These are phyloP conservation scores for Candida easanensis DNA, from an alignment of 805 yeast species.

Conservation along the genomic window DNA sequence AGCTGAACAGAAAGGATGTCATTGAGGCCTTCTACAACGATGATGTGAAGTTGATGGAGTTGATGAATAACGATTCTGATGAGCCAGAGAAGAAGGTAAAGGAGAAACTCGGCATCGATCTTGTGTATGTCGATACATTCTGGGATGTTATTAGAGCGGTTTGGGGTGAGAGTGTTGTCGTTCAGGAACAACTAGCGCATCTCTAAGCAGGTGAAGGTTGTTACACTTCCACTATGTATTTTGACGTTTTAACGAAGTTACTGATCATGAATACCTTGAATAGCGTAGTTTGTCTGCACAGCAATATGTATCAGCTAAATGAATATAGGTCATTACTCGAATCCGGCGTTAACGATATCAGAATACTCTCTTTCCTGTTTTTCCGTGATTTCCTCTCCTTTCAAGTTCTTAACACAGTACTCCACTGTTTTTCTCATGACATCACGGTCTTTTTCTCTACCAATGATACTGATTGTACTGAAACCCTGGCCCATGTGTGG, in stretches of 20 bases:
- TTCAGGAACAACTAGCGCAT: slow-evolving; percentile 14
- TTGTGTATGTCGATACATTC: slow-evolving; percentile 70
- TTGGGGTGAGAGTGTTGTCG: slow-evolving; percentile 52
- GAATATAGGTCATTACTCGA: slow-evolving; percentile 2
- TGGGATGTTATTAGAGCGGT: slow-evolving; percentile 70
- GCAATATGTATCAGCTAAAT: too few species aligned
- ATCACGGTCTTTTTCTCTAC: slow-evolving; percentile 40
- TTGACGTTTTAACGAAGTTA: not conserved
- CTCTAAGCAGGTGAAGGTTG: slow-evolving; percentile 7
- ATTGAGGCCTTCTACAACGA: slow-evolving; percentile 24
- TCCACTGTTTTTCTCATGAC: slow-evolving; percentile 44
- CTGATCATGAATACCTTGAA: too few species aligned
- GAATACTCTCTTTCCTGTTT: slow-evolving; percentile 47
- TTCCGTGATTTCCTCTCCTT: slow-evolving; percentile 56
- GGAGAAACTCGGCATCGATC: slow-evolving; percentile 53
- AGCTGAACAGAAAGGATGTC: slow-evolving; percentile 66
- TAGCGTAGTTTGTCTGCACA: too few species aligned
- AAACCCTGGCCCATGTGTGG: slow-evolving; percentile 68
- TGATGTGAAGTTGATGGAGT: slow-evolving; percentile 23
- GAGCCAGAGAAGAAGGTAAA: slow-evolving; percentile 50
- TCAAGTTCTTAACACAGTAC: slow-evolving; percentile 42
- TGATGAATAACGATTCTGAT: slow-evolving; percentile 24
- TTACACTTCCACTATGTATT: too few species aligned
- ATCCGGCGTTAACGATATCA: not conserved
- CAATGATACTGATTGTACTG: slow-evolving; percentile 74